These are phyloP conservation scores for Trichosporon coremiiforme DNA, from an alignment of 1,284 basidiomycete genomes.

Conservation along the genomic window DNA sequence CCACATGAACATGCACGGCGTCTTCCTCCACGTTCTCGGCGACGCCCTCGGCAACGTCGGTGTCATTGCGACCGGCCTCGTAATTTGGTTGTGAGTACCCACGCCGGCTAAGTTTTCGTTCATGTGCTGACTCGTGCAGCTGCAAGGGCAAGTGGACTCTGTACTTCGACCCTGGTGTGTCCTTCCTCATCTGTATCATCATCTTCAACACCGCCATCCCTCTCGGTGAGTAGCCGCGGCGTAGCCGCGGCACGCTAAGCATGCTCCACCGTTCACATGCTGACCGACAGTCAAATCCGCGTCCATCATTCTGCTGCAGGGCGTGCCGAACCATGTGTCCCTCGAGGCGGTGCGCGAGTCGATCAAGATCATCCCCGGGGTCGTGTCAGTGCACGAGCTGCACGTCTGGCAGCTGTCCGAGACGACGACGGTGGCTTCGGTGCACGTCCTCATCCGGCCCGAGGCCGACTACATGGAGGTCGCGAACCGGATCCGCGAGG, in stretches of 20 bases:
- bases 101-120: background rate
- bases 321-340: slow-evolving; percentile 85
- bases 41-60: slow-evolving; percentile 98
- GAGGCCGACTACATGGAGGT: slow-evolving; percentile 87
- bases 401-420: slow-evolving; percentile 96
- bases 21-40: slow-evolving; percentile 91
- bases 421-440: slow-evolving; percentile 88
- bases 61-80: slow-evolving; percentile 89
- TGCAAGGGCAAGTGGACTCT: slow-evolving; percentile 63
- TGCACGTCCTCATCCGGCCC: slow-evolving; percentile 83
- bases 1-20: slow-evolving; percentile 96
- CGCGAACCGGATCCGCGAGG: slow-evolving; percentile 77
- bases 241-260: slow-evolving; percentile 39
- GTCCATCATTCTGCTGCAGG: slow-evolving; percentile 95
- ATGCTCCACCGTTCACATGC: background rate
- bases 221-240: slow-evolving; percentile 68
- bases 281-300: slow-evolving; percentile 74
- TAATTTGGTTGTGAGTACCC: slow-evolving; percentile 73
- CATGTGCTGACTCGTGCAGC: slow-evolving; percentile 29
- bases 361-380: slow-evolving; percentile 80
- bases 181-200: slow-evolving; percentile 91
- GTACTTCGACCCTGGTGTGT: slow-evolving; percentile 93
- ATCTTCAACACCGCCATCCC: slow-evolving; percentile 96
- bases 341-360: slow-evolving; percentile 80
- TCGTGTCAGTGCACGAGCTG: slow-evolving; percentile 88